Evolutionary conservation across 2,329 filamentous ascomycete species (phyloP).

Genomic region (Coniosporium tulheliwenetii): DNA sequence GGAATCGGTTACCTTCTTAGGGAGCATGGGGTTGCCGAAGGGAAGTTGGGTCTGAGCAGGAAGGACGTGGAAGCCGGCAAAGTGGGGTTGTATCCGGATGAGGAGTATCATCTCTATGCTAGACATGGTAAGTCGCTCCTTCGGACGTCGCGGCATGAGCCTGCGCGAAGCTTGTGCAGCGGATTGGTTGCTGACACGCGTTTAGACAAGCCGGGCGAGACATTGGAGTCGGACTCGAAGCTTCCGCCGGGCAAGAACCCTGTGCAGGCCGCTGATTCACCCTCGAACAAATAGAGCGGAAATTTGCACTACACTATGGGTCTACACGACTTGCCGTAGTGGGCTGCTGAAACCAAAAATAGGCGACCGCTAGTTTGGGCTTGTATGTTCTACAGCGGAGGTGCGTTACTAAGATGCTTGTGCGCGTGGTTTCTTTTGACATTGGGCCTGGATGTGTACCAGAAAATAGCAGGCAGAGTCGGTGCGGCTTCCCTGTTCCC

Average conservation of each 20-base stretch:
- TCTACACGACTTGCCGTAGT: no score
- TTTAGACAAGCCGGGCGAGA: constrained; percentile 37
- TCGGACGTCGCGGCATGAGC: neutral
- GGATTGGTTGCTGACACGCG: neutral
- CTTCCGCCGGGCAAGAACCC: constrained; percentile 28
- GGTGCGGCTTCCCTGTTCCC: no score
- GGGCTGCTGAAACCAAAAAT: no score
- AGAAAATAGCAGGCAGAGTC: no score
- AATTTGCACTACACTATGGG: no score
- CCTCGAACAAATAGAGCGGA: constrained; percentile 30
- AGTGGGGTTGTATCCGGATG: constrained; percentile 30
- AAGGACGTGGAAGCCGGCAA: constrained; percentile 43
- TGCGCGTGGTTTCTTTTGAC: no score
- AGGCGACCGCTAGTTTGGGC: no score
- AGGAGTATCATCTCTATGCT: constrained; percentile 33
- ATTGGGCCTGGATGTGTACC: no score
- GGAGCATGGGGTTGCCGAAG: constrained; percentile 46
- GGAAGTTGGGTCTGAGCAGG: constrained; percentile 37
- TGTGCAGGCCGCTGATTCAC: constrained; percentile 24
- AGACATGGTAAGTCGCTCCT: constrained; percentile 27
- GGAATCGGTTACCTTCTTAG: constrained; percentile 44
- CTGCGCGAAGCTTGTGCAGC: neutral
- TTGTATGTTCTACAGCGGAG: no score
- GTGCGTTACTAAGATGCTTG: no score
- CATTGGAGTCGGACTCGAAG: constrained; percentile 33